Percentiles rank a stretch among this genome's conserved stretches.
Evolutionary conservation across 257 asterid species (phyloP).

Genomic region (Scutellaria barbata): DNA sequence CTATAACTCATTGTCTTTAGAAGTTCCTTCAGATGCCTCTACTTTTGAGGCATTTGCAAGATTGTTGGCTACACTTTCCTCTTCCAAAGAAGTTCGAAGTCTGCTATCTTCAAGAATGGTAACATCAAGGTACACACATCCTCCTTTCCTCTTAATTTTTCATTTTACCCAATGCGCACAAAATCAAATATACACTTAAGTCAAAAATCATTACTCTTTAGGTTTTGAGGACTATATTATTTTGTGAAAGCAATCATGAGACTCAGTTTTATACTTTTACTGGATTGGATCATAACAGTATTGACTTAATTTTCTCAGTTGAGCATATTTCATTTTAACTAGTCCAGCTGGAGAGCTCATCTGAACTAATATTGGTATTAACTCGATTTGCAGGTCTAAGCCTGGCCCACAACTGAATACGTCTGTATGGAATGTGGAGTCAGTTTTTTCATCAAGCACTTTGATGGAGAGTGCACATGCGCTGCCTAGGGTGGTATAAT

Average conservation of each 20-base stretch:
- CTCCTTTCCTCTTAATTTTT: conserved; percentile 3
- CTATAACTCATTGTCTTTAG: conserved; percentile 69
- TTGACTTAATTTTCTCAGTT: neutral
- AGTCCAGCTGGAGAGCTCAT: neutral
- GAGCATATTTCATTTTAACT: neutral
- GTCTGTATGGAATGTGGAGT: conserved; percentile 82
- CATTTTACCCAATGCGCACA: conserved; percentile 22
- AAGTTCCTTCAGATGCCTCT: conserved; percentile 84
- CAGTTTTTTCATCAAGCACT: conserved; percentile 78
- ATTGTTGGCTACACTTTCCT: conserved; percentile 82
- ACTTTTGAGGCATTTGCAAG: conserved; percentile 93
- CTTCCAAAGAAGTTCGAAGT: conserved; percentile 90
- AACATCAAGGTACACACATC: conserved; percentile 65
- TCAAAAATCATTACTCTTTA: conserved; percentile 1
- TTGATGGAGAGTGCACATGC: conserved; percentile 82
- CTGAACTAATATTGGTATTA: neutral
- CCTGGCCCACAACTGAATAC: conserved; percentile 70
- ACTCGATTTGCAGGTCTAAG: conserved; percentile 65
- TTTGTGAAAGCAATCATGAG: neutral
- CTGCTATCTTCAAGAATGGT: conserved; percentile 72
- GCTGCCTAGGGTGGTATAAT: conserved; percentile 59
- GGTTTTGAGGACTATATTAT: neutral
- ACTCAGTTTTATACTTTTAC: conserved; percentile 14
- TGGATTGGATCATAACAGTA: conserved; percentile 20
- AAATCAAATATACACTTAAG: neutral